Evolutionary conservation across 495 filamentous ascomycete genomes (phyloP).

Genomic region (Cenococcum geophilum): DNA sequence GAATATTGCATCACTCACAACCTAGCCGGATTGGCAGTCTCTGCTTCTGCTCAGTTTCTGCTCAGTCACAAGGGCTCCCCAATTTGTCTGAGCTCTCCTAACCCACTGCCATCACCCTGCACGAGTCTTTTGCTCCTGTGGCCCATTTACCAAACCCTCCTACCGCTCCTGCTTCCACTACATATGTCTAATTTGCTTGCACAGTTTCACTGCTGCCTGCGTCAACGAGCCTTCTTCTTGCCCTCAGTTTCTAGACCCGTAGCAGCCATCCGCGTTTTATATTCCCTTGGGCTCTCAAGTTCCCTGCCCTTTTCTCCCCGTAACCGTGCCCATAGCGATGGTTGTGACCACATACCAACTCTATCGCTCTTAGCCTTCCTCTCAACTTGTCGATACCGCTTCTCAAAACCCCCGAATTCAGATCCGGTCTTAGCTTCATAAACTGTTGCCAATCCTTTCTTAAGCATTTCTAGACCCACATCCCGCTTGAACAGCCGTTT

Average conservation of each 20-base stretch:
- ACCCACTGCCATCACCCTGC: too few species aligned
- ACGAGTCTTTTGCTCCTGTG: too few species aligned
- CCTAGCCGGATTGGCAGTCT: neutral
- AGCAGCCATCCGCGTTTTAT: slow-evolving; percentile 56
- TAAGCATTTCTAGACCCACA: slow-evolving; percentile 85
- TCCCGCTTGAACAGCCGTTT: slow-evolving; percentile 56
- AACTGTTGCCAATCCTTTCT: slow-evolving; percentile 72
- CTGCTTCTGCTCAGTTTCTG: neutral
- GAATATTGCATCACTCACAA: slow-evolving; percentile 1
- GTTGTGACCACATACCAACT: slow-evolving; percentile 68
- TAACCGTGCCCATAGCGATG: slow-evolving; percentile 22
- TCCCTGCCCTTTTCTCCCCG: slow-evolving; percentile 36
- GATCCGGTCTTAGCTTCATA: slow-evolving; percentile 86
- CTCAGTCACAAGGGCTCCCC: neutral
- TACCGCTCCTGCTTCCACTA: too few species aligned
- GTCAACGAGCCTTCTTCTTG: slow-evolving; percentile 1
- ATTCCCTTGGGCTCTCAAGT: slow-evolving; percentile 78
- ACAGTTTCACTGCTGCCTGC: neutral
- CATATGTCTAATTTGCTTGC: neutral
- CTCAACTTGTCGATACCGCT: slow-evolving; percentile 66
- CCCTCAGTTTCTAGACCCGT: neutral
- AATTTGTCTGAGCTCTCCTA: too few species aligned
- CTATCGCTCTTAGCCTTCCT: slow-evolving; percentile 58
- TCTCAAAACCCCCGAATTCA: slow-evolving; percentile 71
- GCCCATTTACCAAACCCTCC: too few species aligned